Base-by-base conservation (phyloP, 805 yeast genomes). In the Teunomyces barrocoloradensis region DNA sequence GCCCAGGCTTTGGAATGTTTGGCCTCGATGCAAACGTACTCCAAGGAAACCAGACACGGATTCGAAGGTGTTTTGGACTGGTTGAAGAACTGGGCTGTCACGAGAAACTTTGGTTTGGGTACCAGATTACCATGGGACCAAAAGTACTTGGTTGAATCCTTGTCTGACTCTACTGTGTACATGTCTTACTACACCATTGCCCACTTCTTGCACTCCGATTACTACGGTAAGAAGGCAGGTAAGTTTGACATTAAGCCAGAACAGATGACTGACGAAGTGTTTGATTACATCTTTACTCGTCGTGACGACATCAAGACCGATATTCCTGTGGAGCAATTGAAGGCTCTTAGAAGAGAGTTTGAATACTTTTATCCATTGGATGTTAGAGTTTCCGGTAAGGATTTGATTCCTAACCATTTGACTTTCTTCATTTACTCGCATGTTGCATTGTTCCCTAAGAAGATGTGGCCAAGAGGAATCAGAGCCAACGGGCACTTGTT, bases 41-140 rank as follows among this genome's bases (percentile, higher is more conserved):
- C 85, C 45, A 75, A 84, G 43, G 98, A 91, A 73, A 88, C 95
- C 36, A 80, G 86, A 60, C 82, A 92, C 63, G 96, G 95, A 5
- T 92, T 94, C 60, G 96, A 90, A 70, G 91, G 90, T 68, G 96
- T 88, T 49, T 77, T 94, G 61, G 95, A 85, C 57, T 94, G 99
- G 99, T 81, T 94, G 62, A 88, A 86, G 74, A 91, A 90, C 76
- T 94, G 99, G 99, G 98, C 99, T 44, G 89, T 94, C 50, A 89
- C 96, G 49, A 87, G 99, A 77, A 85, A 96, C 47, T 94, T 89
- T 59, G 99, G 99, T 66, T 78, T 94, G 57, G 99, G 99, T 66
- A 84, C 97, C 48, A 84, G 75, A 64, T 81, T 94, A 56, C 99
- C 99, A 49, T 94, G 99, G 99, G 99, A 94, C 74, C 85, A 87